Base-by-base conservation (phyloP, 2,329 filamentous ascomycete genomes). In the Hypoxylon sp. region DNA sequence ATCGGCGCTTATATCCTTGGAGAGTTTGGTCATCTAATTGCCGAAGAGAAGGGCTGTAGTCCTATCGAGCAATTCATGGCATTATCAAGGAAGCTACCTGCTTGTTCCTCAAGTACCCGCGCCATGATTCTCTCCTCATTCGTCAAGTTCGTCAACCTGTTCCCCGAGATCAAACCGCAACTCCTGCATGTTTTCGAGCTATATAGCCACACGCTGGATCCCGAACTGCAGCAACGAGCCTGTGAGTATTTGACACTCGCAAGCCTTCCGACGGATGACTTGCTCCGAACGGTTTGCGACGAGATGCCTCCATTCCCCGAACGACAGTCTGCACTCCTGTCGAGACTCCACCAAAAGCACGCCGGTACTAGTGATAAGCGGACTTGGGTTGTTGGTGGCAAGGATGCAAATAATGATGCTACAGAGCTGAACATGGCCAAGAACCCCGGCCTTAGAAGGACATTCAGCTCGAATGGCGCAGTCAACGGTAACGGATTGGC, bases 251-350 rank as follows among this genome's bases (percentile, higher is more conserved):
- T 97, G 52, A 86, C 89, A 0, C 78, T 99, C 56, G 91, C 91
- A 12, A 92, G 83, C 23, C 80, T 95, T 69, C 89, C 91, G 0
- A 91, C 90, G 0, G 94, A 99, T 64, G 92, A 97, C 60, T 81
- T 99, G 5, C 78, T 99, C 8, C 85, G 94, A 41, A 97, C 94
- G 0, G 87, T 99, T 4, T 96, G 92, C 70, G 94, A 99, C 63
- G 94, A 99, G 71, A 99, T 99, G 95, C 94, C 94, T 2, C 92
- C 94, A 0, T 99, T 97, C 74, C 95, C 94, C 0, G 92, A 99
- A 71, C 81, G 95, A 53, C 87, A 96, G 51, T 97, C 94, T 4
- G 93, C 94, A 1, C 78, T 99, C 19, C 78, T 99, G 7, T 97
- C 93, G 27, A 83, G 94, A 50, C 80, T 99, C 38, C 93, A 99